Conservation (phyloP, 169 alveolate species). For the Plasmodium malariae region DNA sequence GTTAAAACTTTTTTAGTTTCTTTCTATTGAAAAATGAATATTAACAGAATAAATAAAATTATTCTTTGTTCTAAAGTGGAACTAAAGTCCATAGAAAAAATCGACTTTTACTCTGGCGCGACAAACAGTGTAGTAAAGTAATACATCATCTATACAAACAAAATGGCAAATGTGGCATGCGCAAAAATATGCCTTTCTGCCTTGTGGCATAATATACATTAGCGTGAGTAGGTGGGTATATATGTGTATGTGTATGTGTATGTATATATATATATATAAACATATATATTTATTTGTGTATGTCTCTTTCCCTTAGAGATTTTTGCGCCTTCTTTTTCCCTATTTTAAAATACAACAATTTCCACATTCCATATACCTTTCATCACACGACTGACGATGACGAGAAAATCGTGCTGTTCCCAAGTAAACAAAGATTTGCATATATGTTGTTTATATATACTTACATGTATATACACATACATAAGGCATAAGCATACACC, state of each 20-base stretch:
- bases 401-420: conserved; percentile 22
- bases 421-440: conserved; percentile 38
- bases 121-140: conserved; percentile 43
- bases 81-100: conserved; percentile 25
- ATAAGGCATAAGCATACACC: too few species aligned
- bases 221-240: background rate
- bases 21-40: conserved; percentile 36
- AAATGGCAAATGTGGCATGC: background rate
- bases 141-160: background rate
- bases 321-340: conserved; percentile 49
- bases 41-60: conserved; percentile 45
- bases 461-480: background rate
- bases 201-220: too few species aligned
- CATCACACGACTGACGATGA: conserved; percentile 3
- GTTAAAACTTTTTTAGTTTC: background rate
- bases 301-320: conserved; percentile 15
- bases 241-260: background rate
- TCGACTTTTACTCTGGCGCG: conserved; percentile 41
- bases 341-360: conserved; percentile 32
- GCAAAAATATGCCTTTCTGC: too few species aligned
- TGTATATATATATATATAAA: too few species aligned
- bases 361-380: conserved; percentile 13
- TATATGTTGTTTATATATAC: too few species aligned
- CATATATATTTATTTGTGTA: background rate
- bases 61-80: conserved; percentile 43